phyloP scores from a whole-genome alignment of 495 filamentous ascomycete genomes.

The Xylaria telfairii region DNA sequence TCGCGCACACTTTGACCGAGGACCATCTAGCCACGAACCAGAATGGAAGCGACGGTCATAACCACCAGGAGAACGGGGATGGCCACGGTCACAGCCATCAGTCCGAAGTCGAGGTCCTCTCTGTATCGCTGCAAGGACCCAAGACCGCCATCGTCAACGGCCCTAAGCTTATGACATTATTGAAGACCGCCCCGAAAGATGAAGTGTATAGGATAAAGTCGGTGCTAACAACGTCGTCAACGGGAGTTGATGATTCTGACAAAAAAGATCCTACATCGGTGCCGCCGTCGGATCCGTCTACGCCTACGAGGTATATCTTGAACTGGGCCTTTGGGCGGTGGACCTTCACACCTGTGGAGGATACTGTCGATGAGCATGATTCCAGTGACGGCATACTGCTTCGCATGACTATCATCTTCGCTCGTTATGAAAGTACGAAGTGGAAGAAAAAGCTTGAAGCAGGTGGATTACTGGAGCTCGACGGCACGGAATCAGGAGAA shows the following conservation, averaged over 20 bases:
- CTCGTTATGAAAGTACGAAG: slow-evolving; percentile 81
- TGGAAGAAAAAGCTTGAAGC: slow-evolving; percentile 86
- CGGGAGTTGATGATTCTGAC: slow-evolving; percentile 64
- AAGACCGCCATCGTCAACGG: slow-evolving; percentile 61
- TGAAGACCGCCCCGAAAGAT: slow-evolving; percentile 78
- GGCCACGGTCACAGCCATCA: slow-evolving; percentile 64
- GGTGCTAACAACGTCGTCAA: slow-evolving; percentile 65
- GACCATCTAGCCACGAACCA: slow-evolving; percentile 40
- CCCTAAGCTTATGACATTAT: slow-evolving; percentile 66
- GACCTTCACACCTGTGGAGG: slow-evolving; percentile 74
- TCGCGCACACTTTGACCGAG: slow-evolving; percentile 66
- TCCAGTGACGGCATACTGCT: slow-evolving; percentile 58
- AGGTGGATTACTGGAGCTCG: slow-evolving; percentile 62
- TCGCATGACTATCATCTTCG: slow-evolving; percentile 84
- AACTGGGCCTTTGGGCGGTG: slow-evolving; percentile 98
- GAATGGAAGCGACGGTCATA: slow-evolving; percentile 39
- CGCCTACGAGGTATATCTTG: slow-evolving; percentile 69
- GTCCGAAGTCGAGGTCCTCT: slow-evolving; percentile 89
- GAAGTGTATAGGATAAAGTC: slow-evolving; percentile 97
- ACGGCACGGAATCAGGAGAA: slow-evolving; percentile 44
- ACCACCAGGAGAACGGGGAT: slow-evolving; percentile 37
- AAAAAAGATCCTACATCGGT: slow-evolving; percentile 43
- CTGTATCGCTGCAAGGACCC: slow-evolving; percentile 63
- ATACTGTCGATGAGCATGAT: slow-evolving; percentile 50
- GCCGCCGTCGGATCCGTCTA: slow-evolving; percentile 16